These are phyloP conservation scores for Arthrinium phaeospermum DNA, from an alignment of 2,329 filamentous ascomycete genomes.

Conservation along the genomic window DNA sequence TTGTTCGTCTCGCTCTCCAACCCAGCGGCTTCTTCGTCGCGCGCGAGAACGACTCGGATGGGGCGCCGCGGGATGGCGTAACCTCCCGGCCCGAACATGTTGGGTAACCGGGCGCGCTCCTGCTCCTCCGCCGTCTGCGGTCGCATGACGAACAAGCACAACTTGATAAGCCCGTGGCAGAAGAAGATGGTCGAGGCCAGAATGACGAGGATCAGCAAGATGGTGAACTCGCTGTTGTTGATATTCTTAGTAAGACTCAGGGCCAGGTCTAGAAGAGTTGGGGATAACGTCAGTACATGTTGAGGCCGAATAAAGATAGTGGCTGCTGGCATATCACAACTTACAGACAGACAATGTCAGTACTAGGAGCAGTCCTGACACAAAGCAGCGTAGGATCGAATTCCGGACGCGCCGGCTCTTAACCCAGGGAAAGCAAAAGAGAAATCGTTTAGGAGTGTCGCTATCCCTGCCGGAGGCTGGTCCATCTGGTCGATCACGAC, in stretches of 20 bases:
- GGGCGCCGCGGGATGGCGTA: conserved; percentile 75
- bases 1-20: conserved; percentile 61
- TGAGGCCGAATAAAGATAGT: not conserved
- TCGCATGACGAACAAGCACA: conserved; percentile 69
- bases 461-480: conserved; percentile 21
- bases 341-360: conserved; percentile 69
- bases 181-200: conserved; percentile 79
- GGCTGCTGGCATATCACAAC: conserved; percentile 34
- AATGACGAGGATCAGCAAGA: conserved; percentile 80
- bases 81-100: conserved; percentile 61
- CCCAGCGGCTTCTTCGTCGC: conserved; percentile 73
- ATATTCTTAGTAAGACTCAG: conserved; percentile 71
- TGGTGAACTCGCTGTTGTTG: conserved; percentile 73
- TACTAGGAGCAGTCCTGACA: conserved; percentile 68
- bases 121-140: conserved; percentile 40
- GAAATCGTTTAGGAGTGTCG: conserved; percentile 47
- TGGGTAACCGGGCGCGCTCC: conserved; percentile 33
- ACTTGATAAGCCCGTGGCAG: conserved; percentile 76
- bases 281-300: conserved; percentile 12
- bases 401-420: conserved; percentile 58
- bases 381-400: conserved; percentile 64
- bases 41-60: conserved; percentile 76
- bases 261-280: conserved; percentile 64
- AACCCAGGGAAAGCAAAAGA: conserved; percentile 62
- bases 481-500: conserved; percentile 25